Evolutionary conservation across 306 rosid species (phyloP).

Genomic region (Prunus campanulata): DNA sequence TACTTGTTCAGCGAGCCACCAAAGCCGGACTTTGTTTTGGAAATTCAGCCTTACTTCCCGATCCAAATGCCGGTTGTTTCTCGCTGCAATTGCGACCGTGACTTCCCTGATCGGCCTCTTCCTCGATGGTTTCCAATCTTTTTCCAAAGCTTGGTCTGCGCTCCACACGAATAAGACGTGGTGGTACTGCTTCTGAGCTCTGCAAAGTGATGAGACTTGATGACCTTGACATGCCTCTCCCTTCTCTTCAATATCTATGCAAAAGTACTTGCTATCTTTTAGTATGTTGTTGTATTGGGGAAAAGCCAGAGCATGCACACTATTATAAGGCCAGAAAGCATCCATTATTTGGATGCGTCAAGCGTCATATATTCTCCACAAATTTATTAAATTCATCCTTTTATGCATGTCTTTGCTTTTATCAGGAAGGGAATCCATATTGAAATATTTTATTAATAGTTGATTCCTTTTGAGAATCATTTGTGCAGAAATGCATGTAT

Average conservation of each 20-base stretch:
- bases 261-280: neutral
- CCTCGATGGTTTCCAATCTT: slow-evolving; percentile 13
- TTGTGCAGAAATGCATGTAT: no score
- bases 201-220: neutral
- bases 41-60: neutral
- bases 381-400: neutral
- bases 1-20: slow-evolving; percentile 18
- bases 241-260: neutral
- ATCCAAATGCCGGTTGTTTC: slow-evolving; percentile 5
- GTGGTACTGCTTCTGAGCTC: slow-evolving; percentile 1
- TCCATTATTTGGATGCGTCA: neutral
- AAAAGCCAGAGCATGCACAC: neutral
- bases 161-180: neutral
- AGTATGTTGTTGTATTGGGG: neutral
- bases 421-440: no score
- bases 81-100: neutral
- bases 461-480: no score
- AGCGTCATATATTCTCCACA: neutral
- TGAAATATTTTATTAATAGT: no score
- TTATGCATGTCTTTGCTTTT: no score
- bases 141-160: slow-evolving; percentile 13
- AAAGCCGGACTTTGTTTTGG: neutral
- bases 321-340: neutral
- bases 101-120: slow-evolving; percentile 11
- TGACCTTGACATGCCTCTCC: slow-evolving; percentile 7